These are phyloP conservation scores for Austropuccinia psidii DNA, from an alignment of 1,284 basidiomycete species.

Conservation along the genomic window DNA sequence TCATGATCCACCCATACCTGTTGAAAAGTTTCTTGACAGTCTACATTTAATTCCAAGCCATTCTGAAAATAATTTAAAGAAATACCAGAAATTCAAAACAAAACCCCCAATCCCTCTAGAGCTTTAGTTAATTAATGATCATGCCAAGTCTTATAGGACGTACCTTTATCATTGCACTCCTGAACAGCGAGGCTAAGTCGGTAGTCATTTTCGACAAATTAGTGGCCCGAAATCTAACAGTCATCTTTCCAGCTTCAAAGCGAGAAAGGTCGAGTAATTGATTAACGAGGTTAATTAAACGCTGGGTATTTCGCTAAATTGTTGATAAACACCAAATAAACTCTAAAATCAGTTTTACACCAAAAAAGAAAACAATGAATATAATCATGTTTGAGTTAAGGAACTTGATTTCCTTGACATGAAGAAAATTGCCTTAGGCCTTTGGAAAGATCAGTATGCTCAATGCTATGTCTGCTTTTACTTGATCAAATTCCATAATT, in stretches of 20 bases:
- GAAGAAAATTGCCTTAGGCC: no score
- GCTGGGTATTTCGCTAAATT: conserved; percentile 30
- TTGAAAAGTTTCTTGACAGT: conserved; percentile 5
- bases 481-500: no score
- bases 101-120: background rate
- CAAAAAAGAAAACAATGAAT: background rate
- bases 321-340: background rate
- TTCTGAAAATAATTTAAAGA: no score
- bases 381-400: no score
- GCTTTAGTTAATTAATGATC: background rate
- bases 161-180: conserved; percentile 26
- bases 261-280: conserved; percentile 32
- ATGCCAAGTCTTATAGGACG: no score
- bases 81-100: background rate
- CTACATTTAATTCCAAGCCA: conserved; percentile 13
- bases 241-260: conserved; percentile 32
- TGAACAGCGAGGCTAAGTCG: conserved; percentile 20
- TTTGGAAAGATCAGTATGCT: no score
- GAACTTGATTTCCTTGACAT: no score
- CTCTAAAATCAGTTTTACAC: background rate
- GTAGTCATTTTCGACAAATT: conserved; percentile 21
- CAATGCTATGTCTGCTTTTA: background rate
- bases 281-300: conserved; percentile 35
- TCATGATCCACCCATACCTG: conserved; percentile 35
- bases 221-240: conserved; percentile 15